Base-by-base conservation (phyloP, 2,329 filamentous ascomycete genomes). In the Fusarium sp. region DNA sequence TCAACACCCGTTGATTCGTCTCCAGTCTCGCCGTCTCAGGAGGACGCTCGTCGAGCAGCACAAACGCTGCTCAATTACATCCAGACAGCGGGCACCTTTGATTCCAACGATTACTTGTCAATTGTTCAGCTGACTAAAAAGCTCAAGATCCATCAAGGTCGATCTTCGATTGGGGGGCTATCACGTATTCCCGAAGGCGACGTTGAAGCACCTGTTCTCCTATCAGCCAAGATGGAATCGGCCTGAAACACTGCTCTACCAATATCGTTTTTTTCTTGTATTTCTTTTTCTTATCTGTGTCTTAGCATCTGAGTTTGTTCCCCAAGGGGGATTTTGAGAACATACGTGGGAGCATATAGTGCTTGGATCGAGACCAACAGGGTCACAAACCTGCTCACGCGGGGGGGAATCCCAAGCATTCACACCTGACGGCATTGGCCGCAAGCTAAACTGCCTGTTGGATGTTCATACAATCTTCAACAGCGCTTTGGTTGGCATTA, bases 61-160 rank as follows among this genome's bases (percentile, higher is more conserved):
- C 90, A 95, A 73, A 89, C 94, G 4, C 87, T 97, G 20, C 86
- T 97, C 76, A 90, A 81, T 62, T 97, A 95, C 75, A 91, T 97
- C 76, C 87, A 93, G 71, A 89, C 89, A 62, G 87, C 91, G 70
- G 88, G 89, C 14, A 80, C 93, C 32, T 87, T 92, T 17, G 92
- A 96, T 74, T 87, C 93, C 46, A 87, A 87, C 72, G 94, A 97
- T 67, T 94, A 91, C 76, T 79, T 92, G 67, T 88, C 89, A 5
- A 89, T 97, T 47, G 85, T 93, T 19, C 93, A 93, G 76, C 81
- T 97, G 67, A 95, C 94, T 77, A 92, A 97, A 78, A 96, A 95
- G 79, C 84, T 97, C 30, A 89, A 92, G 62, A 82, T 96, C 35
- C 87, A 91, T 46, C 67, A 75, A 19, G 70, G 71, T 3, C 70